phyloP scores from a whole-genome alignment of 108 stramenopile species.

The Cyclotella baltica region DNA sequence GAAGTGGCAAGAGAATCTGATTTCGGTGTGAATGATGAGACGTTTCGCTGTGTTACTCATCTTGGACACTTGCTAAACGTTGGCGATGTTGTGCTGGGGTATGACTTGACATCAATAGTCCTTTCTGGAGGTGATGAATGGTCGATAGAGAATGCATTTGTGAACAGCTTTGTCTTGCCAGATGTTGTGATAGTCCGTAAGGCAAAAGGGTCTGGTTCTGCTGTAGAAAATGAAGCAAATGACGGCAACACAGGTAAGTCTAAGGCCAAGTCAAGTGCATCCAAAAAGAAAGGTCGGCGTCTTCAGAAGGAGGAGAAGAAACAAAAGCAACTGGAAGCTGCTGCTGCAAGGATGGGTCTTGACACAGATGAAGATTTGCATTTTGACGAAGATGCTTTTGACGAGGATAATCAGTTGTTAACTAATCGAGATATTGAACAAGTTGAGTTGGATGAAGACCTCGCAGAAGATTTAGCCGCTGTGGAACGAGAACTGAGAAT shows the following conservation, averaged over 20 bases:
- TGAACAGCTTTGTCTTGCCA: conserved; percentile 78
- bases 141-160: conserved; percentile 55
- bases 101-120: conserved; percentile 84
- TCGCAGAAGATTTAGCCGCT: conserved; percentile 67
- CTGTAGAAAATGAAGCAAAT: conserved; percentile 19
- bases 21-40: conserved; percentile 91
- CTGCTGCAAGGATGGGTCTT: conserved; percentile 89
- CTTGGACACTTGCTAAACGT: conserved; percentile 90
- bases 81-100: conserved; percentile 96
- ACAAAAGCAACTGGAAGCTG: conserved; percentile 65
- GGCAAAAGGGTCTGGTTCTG: conserved; percentile 51
- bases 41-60: conserved; percentile 89
- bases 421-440: conserved; percentile 45
- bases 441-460: conserved; percentile 66
- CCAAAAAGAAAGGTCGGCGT: conserved; percentile 66
- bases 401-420: conserved; percentile 28
- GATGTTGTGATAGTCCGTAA: conserved; percentile 98
- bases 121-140: conserved; percentile 63
- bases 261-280: conserved; percentile 56
- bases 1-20: conserved; percentile 92
- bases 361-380: conserved; percentile 56
- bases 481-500: conserved; percentile 64
- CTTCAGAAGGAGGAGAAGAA: conserved; percentile 79
- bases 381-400: conserved; percentile 45
- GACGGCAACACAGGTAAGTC: conserved; percentile 10